Conservation (phyloP, 805 yeast species). For the Ogataea trehaloabstinens region DNA sequence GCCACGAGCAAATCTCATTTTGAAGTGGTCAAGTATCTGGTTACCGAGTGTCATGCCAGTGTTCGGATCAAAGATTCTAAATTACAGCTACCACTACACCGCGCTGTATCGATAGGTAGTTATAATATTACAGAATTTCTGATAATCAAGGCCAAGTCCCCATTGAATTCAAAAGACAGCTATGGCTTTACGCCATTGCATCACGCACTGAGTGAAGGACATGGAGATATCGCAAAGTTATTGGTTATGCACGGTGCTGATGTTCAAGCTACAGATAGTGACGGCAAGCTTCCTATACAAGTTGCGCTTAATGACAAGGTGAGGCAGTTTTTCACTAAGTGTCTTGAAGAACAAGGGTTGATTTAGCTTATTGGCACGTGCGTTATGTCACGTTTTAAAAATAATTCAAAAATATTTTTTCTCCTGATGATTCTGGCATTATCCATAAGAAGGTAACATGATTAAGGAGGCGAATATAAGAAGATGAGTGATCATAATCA, state of each 20-base stretch:
- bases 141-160: constrained; percentile 51
- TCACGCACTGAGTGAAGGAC: constrained; percentile 89
- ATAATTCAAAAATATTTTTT: too few relatives aligned
- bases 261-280: constrained; percentile 40
- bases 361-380: constrained; percentile 5
- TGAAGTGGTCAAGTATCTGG: constrained; percentile 51
- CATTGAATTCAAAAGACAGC: constrained; percentile 64
- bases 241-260: constrained; percentile 73
- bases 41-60: constrained; percentile 55
- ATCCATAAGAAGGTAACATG: background rate
- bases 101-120: constrained; percentile 82
- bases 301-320: constrained; percentile 57
- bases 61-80: constrained; percentile 64
- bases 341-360: constrained; percentile 23
- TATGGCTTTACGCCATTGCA: constrained; percentile 86
- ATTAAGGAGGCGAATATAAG: too few relatives aligned
- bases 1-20: constrained; percentile 70
- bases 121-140: constrained; percentile 53
- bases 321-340: constrained; percentile 35
- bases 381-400: background rate
- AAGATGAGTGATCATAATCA: constrained; percentile 2
- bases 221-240: constrained; percentile 67
- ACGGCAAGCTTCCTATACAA: constrained; percentile 53
- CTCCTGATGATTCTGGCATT: background rate
- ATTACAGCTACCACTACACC: constrained; percentile 66